phyloP scores from a whole-genome alignment of 2,329 filamentous ascomycete species.

The Fusarium subglutinans region DNA sequence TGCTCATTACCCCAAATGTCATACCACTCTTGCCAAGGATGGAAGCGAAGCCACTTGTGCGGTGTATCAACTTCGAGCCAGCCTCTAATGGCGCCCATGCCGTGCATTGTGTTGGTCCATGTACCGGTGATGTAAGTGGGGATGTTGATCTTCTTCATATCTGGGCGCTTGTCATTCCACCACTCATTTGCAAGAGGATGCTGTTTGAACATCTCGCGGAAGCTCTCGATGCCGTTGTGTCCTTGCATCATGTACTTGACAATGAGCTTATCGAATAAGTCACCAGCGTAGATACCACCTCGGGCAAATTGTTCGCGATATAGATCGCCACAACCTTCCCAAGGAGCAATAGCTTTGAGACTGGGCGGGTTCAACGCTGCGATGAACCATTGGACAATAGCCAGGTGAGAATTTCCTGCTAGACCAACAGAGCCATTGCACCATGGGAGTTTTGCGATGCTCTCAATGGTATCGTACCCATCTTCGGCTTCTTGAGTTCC shows the following conservation, averaged over 20 bases:
- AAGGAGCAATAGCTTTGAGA: constrained; percentile 7
- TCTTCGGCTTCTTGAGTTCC: constrained; percentile 6
- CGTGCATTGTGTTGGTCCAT: constrained; percentile 11
- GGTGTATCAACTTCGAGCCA: constrained; percentile 14
- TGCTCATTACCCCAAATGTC: constrained; percentile 10
- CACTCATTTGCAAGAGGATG: neutral
- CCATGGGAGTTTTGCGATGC: neutral
- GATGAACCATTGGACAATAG: constrained; percentile 16
- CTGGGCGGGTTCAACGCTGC: neutral
- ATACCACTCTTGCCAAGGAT: constrained; percentile 23
- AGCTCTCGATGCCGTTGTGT: neutral
- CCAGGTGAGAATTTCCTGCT: constrained; percentile 7
- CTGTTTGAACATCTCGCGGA: constrained; percentile 6
- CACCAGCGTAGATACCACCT: neutral
- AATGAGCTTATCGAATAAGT: neutral
- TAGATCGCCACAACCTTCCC: neutral
- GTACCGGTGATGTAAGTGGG: constrained; percentile 13
- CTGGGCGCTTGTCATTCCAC: constrained; percentile 10
- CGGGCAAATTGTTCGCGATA: constrained; percentile 4
- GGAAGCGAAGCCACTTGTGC: constrained; percentile 6
- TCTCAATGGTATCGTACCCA: neutral
- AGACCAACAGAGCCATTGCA: neutral
- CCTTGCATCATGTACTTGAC: constrained; percentile 20
- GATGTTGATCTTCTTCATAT: constrained; percentile 12
- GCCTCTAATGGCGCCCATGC: neutral